phyloP scores from a whole-genome alignment of 306 rosid species.

The Oxytropis ochrocephala region DNA sequence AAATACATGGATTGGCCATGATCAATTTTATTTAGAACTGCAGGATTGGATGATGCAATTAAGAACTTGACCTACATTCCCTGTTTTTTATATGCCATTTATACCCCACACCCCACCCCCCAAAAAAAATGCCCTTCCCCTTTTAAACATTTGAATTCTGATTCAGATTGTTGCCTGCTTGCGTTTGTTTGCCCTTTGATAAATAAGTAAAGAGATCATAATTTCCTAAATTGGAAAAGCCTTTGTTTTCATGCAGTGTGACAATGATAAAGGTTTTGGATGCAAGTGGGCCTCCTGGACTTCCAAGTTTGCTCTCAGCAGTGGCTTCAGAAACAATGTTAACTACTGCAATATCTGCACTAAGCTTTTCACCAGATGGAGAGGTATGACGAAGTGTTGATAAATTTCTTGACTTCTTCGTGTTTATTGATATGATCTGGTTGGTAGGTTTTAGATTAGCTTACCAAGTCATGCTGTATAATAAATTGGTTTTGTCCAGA shows the following conservation, averaged over 20 bases:
- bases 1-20: neutral
- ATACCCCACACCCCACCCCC: neutral
- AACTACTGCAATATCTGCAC: slow-evolving; percentile 74
- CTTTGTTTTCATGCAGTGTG: slow-evolving; percentile 44
- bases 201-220: slow-evolving; percentile 5
- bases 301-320: slow-evolving; percentile 75
- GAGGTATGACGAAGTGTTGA: slow-evolving; percentile 50
- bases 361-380: slow-evolving; percentile 98
- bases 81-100: neutral
- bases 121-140: neutral
- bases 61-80: slow-evolving; percentile 7
- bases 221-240: slow-evolving; percentile 13
- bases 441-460: neutral
- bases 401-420: slow-evolving; percentile 1
- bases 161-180: slow-evolving; percentile 7
- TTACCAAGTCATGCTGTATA: neutral
- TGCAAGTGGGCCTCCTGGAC: slow-evolving; percentile 99
- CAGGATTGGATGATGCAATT: neutral
- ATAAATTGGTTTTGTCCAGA: slow-evolving; percentile 1
- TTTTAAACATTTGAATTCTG: slow-evolving; percentile 2
- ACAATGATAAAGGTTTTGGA: slow-evolving; percentile 79
- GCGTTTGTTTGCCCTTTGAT: neutral
- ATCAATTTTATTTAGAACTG: neutral
- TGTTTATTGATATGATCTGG: slow-evolving; percentile 19
- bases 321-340: slow-evolving; percentile 46